These are phyloP conservation scores for Blastocystis sp. DNA, from an alignment of 352 stramenopile species.

Conservation along the genomic window DNA sequence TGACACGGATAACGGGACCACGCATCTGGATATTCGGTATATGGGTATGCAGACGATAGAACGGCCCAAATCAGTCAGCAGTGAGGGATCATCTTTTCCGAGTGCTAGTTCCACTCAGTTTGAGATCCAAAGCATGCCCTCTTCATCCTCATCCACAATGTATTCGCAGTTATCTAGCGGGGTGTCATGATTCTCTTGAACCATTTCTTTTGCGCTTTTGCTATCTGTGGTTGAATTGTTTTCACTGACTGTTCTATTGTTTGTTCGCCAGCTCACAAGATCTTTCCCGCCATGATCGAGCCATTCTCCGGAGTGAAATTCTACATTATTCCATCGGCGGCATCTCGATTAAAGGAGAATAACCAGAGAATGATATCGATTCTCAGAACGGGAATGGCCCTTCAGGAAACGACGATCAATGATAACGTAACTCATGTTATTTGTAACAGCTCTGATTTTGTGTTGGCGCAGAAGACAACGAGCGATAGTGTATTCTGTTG, in stretches of 20 bases:
- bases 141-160: too few relatives aligned
- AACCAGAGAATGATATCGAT: constrained; percentile 46
- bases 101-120: too few relatives aligned
- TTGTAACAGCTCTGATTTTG: constrained; percentile 37
- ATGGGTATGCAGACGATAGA: too few relatives aligned
- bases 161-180: too few relatives aligned
- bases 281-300: constrained; percentile 21
- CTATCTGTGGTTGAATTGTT: too few relatives aligned
- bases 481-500: constrained; percentile 57
- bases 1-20: too few relatives aligned
- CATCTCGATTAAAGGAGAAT: constrained; percentile 20
- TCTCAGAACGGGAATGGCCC: constrained; percentile 27
- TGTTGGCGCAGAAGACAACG: constrained; percentile 10
- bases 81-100: too few relatives aligned
- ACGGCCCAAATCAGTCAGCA: too few relatives aligned
- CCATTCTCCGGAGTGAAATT: constrained; percentile 48
- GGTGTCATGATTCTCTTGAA: too few relatives aligned
- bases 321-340: constrained; percentile 37
- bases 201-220: too few relatives aligned
- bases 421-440: constrained; percentile 61
- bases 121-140: too few relatives aligned
- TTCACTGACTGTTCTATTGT: not conserved
- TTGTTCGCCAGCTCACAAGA: constrained; percentile 15
- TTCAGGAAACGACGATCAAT: constrained; percentile 26
- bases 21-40: too few relatives aligned